A percentile compares a stretch with the other conserved stretches of the same genome.
These are phyloP conservation scores for Rachicladosporium sp. DNA, from an alignment of 2,329 filamentous ascomycete species.

Conservation along the genomic window DNA sequence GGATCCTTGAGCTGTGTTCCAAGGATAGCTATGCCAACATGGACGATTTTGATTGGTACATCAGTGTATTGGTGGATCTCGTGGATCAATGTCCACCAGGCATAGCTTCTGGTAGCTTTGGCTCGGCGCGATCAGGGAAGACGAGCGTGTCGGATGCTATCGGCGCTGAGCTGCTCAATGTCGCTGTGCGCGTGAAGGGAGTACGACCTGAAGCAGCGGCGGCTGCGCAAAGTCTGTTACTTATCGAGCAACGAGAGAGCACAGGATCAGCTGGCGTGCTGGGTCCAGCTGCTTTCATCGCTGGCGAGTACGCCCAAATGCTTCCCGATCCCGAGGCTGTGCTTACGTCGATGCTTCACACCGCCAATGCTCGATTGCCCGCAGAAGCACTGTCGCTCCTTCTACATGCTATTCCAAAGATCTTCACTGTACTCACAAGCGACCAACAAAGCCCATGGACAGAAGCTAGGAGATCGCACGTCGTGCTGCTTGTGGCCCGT, in stretches of 20 bases:
- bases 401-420: constrained; percentile 73
- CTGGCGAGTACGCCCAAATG: constrained; percentile 74
- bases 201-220: constrained; percentile 69
- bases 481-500: constrained; percentile 66
- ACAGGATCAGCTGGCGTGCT: constrained; percentile 49
- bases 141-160: constrained; percentile 38
- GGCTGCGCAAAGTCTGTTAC: constrained; percentile 64
- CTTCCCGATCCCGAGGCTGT: constrained; percentile 59
- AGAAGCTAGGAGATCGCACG: constrained; percentile 57
- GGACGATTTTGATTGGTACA: constrained; percentile 93
- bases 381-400: constrained; percentile 63
- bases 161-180: constrained; percentile 74
- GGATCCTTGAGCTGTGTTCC: constrained; percentile 81
- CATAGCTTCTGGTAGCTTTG: constrained; percentile 7
- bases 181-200: constrained; percentile 81
- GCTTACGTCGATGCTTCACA: constrained; percentile 63
- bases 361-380: constrained; percentile 43
- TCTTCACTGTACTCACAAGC: constrained; percentile 62
- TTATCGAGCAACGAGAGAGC: constrained; percentile 47
- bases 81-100: constrained; percentile 54
- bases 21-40: constrained; percentile 78
- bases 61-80: constrained; percentile 77
- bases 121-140: constrained; percentile 4
- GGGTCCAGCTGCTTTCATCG: constrained; percentile 67
- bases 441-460: constrained; percentile 58